A percentile compares a stretch with the other conserved stretches of the same genome.
Conservation (phyloP, 2,329 filamentous ascomycete genomes). For the Fusarium paranaense region DNA sequence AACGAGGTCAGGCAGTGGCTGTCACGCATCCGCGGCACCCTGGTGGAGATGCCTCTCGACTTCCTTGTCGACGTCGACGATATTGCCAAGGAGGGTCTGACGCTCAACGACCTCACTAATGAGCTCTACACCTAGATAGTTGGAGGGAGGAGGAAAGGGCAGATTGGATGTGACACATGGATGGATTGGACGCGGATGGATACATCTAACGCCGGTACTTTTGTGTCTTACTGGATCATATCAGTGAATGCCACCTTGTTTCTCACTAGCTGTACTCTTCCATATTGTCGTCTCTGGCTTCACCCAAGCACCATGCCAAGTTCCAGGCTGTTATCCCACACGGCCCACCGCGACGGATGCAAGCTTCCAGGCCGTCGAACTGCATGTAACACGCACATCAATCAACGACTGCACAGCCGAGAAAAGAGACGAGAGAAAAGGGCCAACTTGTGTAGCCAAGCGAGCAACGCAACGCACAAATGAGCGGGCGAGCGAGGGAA, state of each 20-base stretch:
- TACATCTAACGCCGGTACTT: neutral
- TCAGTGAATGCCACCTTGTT: neutral
- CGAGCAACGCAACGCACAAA: neutral
- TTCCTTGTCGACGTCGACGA: slow-evolving; percentile 87
- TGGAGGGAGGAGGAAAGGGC: neutral
- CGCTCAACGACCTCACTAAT: slow-evolving; percentile 77
- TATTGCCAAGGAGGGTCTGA: slow-evolving; percentile 84
- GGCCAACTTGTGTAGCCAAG: neutral
- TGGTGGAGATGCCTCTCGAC: slow-evolving; percentile 91
- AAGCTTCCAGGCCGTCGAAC: neutral
- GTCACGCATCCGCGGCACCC: slow-evolving; percentile 72
- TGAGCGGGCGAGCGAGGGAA: neutral
- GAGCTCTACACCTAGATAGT: slow-evolving; percentile 73
- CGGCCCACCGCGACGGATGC: neutral
- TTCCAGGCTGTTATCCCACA: neutral
- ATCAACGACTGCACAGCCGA: neutral
- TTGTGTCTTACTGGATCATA: neutral
- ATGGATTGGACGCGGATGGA: neutral
- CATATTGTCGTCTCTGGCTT: neutral
- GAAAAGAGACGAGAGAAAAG: slow-evolving; percentile 3
- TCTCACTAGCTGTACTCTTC: neutral
- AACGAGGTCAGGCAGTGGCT: slow-evolving; percentile 79
- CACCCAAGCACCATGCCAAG: neutral
- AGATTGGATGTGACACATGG: neutral
- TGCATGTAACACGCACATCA: neutral